Percentiles rank a stretch among this genome's conserved stretches.
phyloP scores from a whole-genome alignment of 73 alveolate species.

The Paramecium biaurelia region DNA sequence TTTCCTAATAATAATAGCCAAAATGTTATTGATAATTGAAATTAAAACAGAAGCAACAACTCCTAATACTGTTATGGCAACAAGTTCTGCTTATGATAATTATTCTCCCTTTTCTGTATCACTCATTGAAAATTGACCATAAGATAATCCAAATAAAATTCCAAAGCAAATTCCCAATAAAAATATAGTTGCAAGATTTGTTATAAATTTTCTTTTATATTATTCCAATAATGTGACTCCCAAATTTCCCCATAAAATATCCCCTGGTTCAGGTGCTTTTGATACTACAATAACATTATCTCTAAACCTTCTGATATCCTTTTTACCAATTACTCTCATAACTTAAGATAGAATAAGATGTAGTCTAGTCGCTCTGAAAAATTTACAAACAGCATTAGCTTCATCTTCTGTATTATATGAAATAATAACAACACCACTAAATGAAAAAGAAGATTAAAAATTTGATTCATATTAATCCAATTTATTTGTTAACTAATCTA shows the following conservation, averaged over 20 bases:
- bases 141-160: not conserved
- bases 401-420: not conserved
- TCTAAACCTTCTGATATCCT: not conserved
- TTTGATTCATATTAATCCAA: not conserved
- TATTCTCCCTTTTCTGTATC: not conserved
- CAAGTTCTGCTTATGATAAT: not conserved
- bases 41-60: constrained; percentile 10
- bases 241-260: constrained; percentile 16
- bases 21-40: not conserved
- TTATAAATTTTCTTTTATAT: not conserved
- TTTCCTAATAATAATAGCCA: not conserved
- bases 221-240: not conserved
- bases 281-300: not conserved
- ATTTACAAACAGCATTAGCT: constrained; percentile 2
- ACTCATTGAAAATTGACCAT: constrained; percentile 1
- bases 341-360: not conserved
- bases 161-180: constrained; percentile 46
- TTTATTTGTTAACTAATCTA: not conserved
- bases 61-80: not conserved
- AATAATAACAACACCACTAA: not conserved
- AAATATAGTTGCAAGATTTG: not conserved
- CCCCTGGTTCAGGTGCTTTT: constrained; percentile 53
- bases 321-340: not conserved
- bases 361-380: not conserved
- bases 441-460: not conserved